A percentile compares a stretch with the other conserved stretches of the same genome.
phyloP scores from a whole-genome alignment of 805 yeast genomes.

The Candida parachauliodes region DNA sequence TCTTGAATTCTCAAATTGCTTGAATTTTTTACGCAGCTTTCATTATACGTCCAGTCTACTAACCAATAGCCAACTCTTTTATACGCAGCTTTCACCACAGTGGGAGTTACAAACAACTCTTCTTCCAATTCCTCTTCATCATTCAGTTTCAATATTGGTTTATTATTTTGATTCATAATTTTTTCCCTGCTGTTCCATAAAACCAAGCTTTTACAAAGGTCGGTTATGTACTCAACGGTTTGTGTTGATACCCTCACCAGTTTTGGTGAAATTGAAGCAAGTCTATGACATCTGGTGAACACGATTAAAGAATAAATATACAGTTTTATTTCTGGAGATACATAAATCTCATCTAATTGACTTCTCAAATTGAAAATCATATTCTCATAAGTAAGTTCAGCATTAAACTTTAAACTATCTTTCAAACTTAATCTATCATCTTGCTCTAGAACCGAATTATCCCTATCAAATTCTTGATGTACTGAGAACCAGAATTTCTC shows the following conservation, averaged over 20 bases:
- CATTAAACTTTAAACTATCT: background rate
- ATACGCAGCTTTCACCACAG: slow-evolving; percentile 33
- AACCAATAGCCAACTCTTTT: slow-evolving; percentile 41
- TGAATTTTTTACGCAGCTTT: slow-evolving; percentile 10
- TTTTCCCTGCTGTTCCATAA: slow-evolving; percentile 14
- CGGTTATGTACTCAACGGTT: slow-evolving; percentile 26
- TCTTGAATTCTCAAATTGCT: background rate
- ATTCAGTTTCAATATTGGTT: background rate
- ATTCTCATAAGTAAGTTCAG: background rate
- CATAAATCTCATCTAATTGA: slow-evolving; percentile 17
- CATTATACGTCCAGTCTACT: slow-evolving; percentile 35
- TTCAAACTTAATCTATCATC: too few relatives aligned
- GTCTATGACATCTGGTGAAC: slow-evolving; percentile 34
- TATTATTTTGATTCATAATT: background rate
- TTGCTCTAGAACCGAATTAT: background rate
- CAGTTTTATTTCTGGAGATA: slow-evolving; percentile 33
- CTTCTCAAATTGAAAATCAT: slow-evolving; percentile 9
- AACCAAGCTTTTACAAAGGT: slow-evolving; percentile 26
- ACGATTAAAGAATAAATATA: slow-evolving; percentile 37
- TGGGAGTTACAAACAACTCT: slow-evolving; percentile 35
- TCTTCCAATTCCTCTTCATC: background rate
- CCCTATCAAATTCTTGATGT: slow-evolving; percentile 3
- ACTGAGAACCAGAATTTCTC: slow-evolving; percentile 26
- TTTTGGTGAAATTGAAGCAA: slow-evolving; percentile 36
- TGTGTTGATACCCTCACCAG: slow-evolving; percentile 31